Percentiles rank a stretch among this genome's conserved stretches.
Evolutionary conservation across 352 stramenopile species (phyloP).

Genomic region (Stramenopiles sp.): DNA sequence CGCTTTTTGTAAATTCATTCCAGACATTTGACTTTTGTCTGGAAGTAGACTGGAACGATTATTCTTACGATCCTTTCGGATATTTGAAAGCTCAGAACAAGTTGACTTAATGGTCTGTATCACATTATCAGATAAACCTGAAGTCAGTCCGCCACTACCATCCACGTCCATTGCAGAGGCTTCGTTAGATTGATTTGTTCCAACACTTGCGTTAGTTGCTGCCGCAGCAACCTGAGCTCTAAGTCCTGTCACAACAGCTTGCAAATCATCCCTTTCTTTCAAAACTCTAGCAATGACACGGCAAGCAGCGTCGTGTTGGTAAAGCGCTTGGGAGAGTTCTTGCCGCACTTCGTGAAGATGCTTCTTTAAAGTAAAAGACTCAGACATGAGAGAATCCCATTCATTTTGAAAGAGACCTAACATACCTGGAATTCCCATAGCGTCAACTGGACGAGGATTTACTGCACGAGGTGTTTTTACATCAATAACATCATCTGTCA

Average conservation of each 20-base stretch:
- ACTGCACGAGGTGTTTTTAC: slow-evolving; percentile 13
- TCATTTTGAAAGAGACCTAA: slow-evolving; percentile 40
- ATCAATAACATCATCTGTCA: slow-evolving; percentile 19
- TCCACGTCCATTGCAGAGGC: slow-evolving; percentile 1
- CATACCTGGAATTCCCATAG: slow-evolving; percentile 17
- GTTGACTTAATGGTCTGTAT: slow-evolving; percentile 7
- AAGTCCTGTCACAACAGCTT: slow-evolving; percentile 18
- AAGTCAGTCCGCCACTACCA: background rate
- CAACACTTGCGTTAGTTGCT: slow-evolving; percentile 4
- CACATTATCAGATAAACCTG: slow-evolving; percentile 4
- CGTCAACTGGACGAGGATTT: slow-evolving; percentile 13
- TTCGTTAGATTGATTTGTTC: background rate
- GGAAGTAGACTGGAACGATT: background rate
- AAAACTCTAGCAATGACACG: slow-evolving; percentile 61
- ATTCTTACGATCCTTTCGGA: background rate
- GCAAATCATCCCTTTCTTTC: slow-evolving; percentile 27
- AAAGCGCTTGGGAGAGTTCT: slow-evolving; percentile 62
- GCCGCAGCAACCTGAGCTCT: slow-evolving; percentile 7
- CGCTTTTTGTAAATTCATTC: slow-evolving; percentile 2
- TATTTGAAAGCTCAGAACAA: slow-evolving; percentile 1
- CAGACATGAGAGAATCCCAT: slow-evolving; percentile 61
- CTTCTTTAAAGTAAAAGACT: slow-evolving; percentile 63
- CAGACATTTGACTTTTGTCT: background rate
- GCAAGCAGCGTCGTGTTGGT: slow-evolving; percentile 78
- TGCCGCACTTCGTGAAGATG: slow-evolving; percentile 53